phyloP scores from a whole-genome alignment of 805 yeast genomes.

The Cyberlindnera misumaiensis region DNA sequence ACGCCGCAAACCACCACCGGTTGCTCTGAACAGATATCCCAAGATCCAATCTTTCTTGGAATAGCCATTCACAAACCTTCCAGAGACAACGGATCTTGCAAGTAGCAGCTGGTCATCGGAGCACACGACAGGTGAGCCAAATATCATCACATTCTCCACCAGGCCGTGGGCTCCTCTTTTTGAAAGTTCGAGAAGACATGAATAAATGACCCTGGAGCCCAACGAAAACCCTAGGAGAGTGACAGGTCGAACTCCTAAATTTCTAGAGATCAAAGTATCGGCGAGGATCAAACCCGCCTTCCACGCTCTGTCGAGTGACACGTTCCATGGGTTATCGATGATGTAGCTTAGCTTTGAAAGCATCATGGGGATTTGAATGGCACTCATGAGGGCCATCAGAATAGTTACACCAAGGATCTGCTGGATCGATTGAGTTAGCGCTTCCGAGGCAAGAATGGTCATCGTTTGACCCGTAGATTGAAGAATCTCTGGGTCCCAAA shows the following conservation, averaged over 20 bases:
- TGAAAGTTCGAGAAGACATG: slow-evolving; percentile 83
- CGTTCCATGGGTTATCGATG: slow-evolving; percentile 97
- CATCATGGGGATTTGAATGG: slow-evolving; percentile 88
- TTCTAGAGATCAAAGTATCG: slow-evolving; percentile 80
- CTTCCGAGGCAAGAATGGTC: slow-evolving; percentile 87
- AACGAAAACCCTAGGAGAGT: slow-evolving; percentile 90
- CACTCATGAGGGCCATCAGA: slow-evolving; percentile 83
- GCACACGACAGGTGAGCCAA: slow-evolving; percentile 85
- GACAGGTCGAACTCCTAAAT: slow-evolving; percentile 86
- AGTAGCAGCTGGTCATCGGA: slow-evolving; percentile 69
- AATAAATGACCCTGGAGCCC: slow-evolving; percentile 87
- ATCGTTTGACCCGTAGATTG: slow-evolving; percentile 95
- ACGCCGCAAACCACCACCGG: slow-evolving; percentile 88
- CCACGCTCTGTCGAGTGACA: slow-evolving; percentile 96
- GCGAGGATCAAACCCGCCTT: slow-evolving; percentile 88
- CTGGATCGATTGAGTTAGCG: slow-evolving; percentile 86
- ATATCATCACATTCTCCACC: slow-evolving; percentile 77
- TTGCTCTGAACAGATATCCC: slow-evolving; percentile 91
- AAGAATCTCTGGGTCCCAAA: slow-evolving; percentile 99
- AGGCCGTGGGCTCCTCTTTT: slow-evolving; percentile 81
- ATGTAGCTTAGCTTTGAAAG: slow-evolving; percentile 82
- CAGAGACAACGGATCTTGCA: slow-evolving; percentile 83
- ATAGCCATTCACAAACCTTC: slow-evolving; percentile 83
- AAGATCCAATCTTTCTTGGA: slow-evolving; percentile 93
- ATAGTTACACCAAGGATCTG: slow-evolving; percentile 92